Conservation (phyloP, 164 flowering plant species). For the Vitis amurensis region DNA sequence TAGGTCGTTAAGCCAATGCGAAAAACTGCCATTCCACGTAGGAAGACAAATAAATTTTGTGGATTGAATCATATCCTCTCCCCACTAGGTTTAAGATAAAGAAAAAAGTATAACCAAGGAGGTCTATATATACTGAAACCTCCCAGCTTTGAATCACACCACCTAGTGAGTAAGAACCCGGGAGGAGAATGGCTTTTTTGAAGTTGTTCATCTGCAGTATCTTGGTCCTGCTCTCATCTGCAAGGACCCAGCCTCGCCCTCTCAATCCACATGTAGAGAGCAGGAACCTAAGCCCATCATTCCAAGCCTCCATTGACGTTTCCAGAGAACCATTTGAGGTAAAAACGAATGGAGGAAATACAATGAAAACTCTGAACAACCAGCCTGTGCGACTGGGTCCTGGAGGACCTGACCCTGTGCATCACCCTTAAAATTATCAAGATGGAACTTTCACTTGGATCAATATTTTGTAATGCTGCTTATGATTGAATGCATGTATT, state of each 20-base stretch:
- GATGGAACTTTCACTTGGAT: too few relatives aligned
- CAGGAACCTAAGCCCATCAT: slow-evolving; percentile 1
- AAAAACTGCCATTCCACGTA: not conserved
- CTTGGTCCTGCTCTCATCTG: slow-evolving; percentile 10
- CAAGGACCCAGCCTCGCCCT: slow-evolving; percentile 8
- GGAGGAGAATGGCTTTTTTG: slow-evolving; percentile 1
- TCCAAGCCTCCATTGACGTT: not conserved
- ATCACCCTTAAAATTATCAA: not conserved
- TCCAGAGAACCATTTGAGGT: not conserved
- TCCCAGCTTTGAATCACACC: not conserved
- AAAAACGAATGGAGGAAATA: not conserved
- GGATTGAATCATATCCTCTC: not conserved
- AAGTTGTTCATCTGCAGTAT: not conserved
- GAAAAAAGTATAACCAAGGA: not conserved
- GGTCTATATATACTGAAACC: not conserved
- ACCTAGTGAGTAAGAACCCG: not conserved
- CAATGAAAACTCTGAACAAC: not conserved
- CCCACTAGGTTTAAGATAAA: not conserved
- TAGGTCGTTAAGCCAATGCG: not conserved
- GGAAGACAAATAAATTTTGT: not conserved
- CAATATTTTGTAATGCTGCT: too few relatives aligned
- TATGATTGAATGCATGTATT: too few relatives aligned
- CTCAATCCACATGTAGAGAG: not conserved
- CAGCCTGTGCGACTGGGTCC: slow-evolving; percentile 10
- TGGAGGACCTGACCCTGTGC: slow-evolving; percentile 24